Base-by-base conservation (phyloP, 1,284 basidiomycete species). In the Athelia psychrophila region DNA sequence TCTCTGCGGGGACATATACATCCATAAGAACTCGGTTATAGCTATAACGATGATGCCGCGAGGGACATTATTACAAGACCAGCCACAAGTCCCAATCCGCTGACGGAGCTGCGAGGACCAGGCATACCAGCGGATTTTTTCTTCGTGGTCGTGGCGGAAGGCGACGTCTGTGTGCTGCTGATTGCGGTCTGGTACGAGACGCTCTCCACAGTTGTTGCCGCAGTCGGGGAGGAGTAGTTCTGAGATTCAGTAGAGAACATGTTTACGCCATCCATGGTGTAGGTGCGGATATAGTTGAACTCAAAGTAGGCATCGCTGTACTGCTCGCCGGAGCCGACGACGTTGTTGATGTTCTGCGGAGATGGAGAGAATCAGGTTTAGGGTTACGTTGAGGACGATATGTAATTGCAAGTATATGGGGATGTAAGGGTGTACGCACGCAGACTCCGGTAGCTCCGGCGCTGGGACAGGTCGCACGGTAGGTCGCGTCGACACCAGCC, bases 311-410 rank as follows among this genome's bases (percentile, higher is more conserved):
- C 77, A 15, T 73, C 58, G 57, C 77, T 79, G 54, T 74, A 77
- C 18, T 76, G 76, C 56, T 70, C 65, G 2, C 71, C 73, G 38
- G 75, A 64, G 52, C 78, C 75, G 44, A 80, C 70, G 22, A 82
- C 80, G 54, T 76, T 78, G 57, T 78, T 77, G 15, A 68, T 64
- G 62, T 78, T 77, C 69, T 70, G 52, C 20, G 2, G 16, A 32
- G 25, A 8, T 24, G 48, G 30, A 58, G 22, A 53, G 63, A 61
- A 56, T 62, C 60, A 44, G 36, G 40, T 3, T 35, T 59, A 16
- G 58, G 56, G 10, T 58, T 59, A 20, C 57, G 56, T 19, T 13
- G 27, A n/a, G n/a, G 59, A 16, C 58, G 56, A 10, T 58, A 60
- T 18, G 57, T 56, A n/a, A n/a, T n/a, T n/a, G n/a, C n/a, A n/a